phyloP scores from a whole-genome alignment of 768 basidiomycete species.

The Termitomyces bulborhizus region DNA sequence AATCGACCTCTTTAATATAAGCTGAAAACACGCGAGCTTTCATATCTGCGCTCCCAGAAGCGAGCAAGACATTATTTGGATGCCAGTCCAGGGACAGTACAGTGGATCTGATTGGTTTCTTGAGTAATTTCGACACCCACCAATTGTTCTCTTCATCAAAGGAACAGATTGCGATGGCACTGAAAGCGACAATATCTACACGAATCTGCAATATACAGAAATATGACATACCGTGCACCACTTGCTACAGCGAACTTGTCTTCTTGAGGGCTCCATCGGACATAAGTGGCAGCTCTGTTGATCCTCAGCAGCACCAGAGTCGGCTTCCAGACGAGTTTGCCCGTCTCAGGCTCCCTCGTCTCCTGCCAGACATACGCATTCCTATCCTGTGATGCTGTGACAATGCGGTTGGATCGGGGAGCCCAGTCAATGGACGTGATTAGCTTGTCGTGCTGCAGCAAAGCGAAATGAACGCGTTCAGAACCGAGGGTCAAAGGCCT shows the following conservation, averaged over 20 bases:
- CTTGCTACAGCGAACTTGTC: constrained; percentile 99
- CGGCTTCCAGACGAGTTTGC: constrained; percentile 82
- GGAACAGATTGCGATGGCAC: constrained; percentile 93
- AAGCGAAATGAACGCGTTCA: background rate
- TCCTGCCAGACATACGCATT: constrained; percentile 99
- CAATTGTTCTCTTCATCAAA: constrained; percentile 98
- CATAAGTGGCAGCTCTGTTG: constrained; percentile 93
- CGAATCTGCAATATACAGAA: background rate
- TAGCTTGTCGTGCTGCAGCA: constrained; percentile 84
- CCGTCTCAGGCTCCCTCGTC: constrained; percentile 65
- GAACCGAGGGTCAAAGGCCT: background rate
- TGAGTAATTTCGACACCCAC: constrained; percentile 97
- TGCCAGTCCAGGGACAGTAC: constrained; percentile 97
- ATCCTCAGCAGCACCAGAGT: constrained; percentile 93
- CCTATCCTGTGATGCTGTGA: constrained; percentile 97
- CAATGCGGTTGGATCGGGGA: constrained; percentile 92
- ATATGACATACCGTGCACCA: constrained; percentile 69
- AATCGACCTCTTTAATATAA: constrained; percentile 97
- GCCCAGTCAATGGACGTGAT: constrained; percentile 99
- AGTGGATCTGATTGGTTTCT: constrained; percentile 96
- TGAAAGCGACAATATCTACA: constrained; percentile 18
- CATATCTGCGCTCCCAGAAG: constrained; percentile 96
- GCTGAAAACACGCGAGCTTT: constrained; percentile 97
- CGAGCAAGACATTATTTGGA: constrained; percentile 96
- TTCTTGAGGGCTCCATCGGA: constrained; percentile 95